phyloP scores from a whole-genome alignment of 257 asterid species.

The Penstemon newberryi region DNA sequence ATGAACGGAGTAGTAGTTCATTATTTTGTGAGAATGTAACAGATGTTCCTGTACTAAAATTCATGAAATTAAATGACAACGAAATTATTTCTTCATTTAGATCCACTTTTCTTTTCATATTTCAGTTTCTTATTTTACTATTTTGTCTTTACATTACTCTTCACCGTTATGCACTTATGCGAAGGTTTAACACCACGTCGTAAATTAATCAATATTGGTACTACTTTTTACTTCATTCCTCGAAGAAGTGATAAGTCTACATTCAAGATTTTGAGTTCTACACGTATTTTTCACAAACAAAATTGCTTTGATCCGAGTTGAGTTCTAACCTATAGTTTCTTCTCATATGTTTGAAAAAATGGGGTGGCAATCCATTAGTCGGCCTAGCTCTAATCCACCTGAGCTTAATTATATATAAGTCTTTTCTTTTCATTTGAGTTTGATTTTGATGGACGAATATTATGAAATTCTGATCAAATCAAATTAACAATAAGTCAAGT shows the following conservation, averaged over 20 bases:
- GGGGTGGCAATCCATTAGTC: no score
- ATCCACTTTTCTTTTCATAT: constrained; percentile 10
- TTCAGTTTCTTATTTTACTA: neutral
- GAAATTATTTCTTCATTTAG: constrained; percentile 26
- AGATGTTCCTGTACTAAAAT: constrained; percentile 26
- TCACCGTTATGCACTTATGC: neutral
- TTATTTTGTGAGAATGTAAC: constrained; percentile 22
- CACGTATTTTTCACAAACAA: no score
- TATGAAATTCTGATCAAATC: no score
- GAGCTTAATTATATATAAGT: no score
- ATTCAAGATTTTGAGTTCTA: neutral
- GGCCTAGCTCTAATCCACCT: no score
- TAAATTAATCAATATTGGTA: neutral
- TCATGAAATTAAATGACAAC: constrained; percentile 29
- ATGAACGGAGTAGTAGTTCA: constrained; percentile 20
- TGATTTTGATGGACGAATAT: no score
- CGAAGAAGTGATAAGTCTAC: neutral
- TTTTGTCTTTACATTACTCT: neutral
- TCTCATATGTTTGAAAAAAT: no score
- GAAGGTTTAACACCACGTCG: no score
- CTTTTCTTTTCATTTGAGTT: no score
- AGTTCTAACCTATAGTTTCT: no score
- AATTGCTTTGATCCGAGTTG: no score
- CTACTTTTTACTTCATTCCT: neutral
- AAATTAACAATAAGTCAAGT: no score